Percentiles rank a stretch among this genome's conserved stretches.
phyloP scores from a whole-genome alignment of 2,329 filamentous ascomycete species.

The Colletotrichum scovillei region DNA sequence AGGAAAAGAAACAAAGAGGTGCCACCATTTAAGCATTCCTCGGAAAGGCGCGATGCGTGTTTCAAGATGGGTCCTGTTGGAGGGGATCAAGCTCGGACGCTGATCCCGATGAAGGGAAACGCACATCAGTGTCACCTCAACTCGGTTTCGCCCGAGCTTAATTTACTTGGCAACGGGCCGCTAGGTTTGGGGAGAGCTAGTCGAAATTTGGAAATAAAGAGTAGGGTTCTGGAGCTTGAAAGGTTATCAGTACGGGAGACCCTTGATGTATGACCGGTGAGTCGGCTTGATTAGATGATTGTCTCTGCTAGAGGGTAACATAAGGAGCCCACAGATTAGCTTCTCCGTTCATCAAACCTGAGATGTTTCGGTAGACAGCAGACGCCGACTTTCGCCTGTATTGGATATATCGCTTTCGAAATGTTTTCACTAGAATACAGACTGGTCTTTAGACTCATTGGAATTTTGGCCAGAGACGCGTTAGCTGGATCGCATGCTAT shows the following conservation, averaged over 20 bases:
- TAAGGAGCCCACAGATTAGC: neutral
- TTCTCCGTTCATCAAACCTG: neutral
- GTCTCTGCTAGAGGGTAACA: neutral
- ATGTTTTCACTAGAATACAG: neutral
- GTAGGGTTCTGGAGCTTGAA: neutral
- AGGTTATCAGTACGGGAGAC: neutral
- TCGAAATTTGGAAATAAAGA: too few relatives aligned
- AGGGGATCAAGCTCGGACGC: constrained; percentile 29
- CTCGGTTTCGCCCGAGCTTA: constrained; percentile 19
- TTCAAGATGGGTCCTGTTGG: constrained; percentile 24
- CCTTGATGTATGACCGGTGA: neutral
- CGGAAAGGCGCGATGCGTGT: constrained; percentile 31
- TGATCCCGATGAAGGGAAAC: constrained; percentile 6
- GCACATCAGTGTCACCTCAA: constrained; percentile 26
- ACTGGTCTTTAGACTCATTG: neutral
- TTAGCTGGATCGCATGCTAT: too few relatives aligned
- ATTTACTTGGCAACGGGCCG: neutral
- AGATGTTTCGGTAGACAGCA: neutral
- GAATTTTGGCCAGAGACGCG: too few relatives aligned
- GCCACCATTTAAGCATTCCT: constrained; percentile 13
- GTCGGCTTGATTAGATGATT: neutral
- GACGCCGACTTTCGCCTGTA: neutral
- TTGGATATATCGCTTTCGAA: neutral
- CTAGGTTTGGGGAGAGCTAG: neutral
- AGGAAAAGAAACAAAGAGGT: neutral